Base-by-base conservation (phyloP, 2,329 filamentous ascomycete genomes). In the Albifimbria verrucaria region DNA sequence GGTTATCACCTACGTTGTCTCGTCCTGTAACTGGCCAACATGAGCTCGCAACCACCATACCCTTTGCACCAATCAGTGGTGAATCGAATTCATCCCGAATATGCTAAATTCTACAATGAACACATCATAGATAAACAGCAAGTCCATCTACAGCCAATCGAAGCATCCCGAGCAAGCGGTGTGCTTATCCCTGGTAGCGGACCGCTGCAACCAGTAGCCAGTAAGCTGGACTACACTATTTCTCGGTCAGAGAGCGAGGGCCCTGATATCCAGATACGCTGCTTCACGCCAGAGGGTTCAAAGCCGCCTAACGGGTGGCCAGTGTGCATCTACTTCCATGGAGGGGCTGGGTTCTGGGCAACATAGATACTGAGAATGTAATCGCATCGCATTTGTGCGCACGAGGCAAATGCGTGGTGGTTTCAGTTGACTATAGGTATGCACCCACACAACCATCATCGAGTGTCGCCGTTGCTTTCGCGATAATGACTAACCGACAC, bases 261-360 rank as follows among this genome's bases (percentile, higher is more conserved):
- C 0, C 77, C 77, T 0, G 67, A 76, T 20, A 64, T 83, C n/a
- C 57, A 57, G 2, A 61, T 82, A 15, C 72, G 80, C 17, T 74
- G 70, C 28, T 84, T 83, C 57, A 80, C 74, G 2, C 81, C 81
- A 0, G 61, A 65, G 5, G 77, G 76, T 0, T 55, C 68, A 5
- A 68, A 54, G 11, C 79, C 79, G 0, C 65, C 59, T 0, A 59
- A 57, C 1, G 81, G 81, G 23, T 84, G 80, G 80, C 81, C 81
- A 2, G 72, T 78, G 7, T 75, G 79, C 62, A 58, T 84, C 3
- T 85, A 81, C 62, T 80, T 76, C 59, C 81, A 85, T 57, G 81
- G 81, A 4, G 81, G 81, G 81, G 81, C 3, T 85, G 80, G 79
- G 80, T 83, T 3, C 59, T 83, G 25, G 81, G 81, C 0, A 80